Evolutionary conservation across 768 basidiomycete species (phyloP).

Genomic region (Serendipita sp.): DNA sequence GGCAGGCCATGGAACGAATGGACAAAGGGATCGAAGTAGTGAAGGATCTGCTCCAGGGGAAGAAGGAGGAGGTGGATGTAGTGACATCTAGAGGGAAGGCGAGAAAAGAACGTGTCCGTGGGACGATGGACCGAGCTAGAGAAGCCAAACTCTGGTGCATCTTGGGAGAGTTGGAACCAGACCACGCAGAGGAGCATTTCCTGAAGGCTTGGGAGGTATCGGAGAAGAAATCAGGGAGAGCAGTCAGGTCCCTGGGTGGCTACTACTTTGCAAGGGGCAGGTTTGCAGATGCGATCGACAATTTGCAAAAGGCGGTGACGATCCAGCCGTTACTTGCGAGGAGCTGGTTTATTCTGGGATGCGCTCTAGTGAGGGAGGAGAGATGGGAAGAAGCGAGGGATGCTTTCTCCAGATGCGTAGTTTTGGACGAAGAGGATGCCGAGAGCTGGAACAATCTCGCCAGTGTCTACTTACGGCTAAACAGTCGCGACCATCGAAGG

Average conservation of each 20-base stretch:
- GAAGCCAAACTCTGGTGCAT: conserved; percentile 92
- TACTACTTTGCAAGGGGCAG: conserved; percentile 55
- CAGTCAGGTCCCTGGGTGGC: conserved; percentile 83
- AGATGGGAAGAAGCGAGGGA: conserved; percentile 71
- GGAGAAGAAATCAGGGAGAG: conserved; percentile 61
- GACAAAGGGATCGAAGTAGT: conserved; percentile 72
- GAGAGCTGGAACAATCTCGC: conserved; percentile 99
- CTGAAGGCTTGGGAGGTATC: conserved; percentile 74
- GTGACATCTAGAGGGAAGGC: conserved; percentile 47
- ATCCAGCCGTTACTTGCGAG: conserved; percentile 82
- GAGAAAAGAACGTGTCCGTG: conserved; percentile 25
- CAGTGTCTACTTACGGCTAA: conserved; percentile 79
- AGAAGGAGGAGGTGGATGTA: conserved; percentile 64
- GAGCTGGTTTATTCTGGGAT: conserved; percentile 95
- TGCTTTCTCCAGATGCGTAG: conserved; percentile 72
- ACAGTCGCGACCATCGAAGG: conserved; percentile 23
- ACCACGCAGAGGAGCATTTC: conserved; percentile 57
- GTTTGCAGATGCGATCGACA: conserved; percentile 45
- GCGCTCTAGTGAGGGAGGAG: conserved; percentile 67
- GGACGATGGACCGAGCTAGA: conserved; percentile 42
- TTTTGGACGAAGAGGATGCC: conserved; percentile 87
- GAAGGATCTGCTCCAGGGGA: conserved; percentile 67
- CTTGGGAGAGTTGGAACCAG: conserved; percentile 77
- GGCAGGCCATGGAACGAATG: conserved; percentile 59
- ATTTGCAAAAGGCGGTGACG: conserved; percentile 54